A percentile compares a stretch with the other conserved stretches of the same genome.
Conservation (phyloP, 2,329 filamentous ascomycete genomes). For the Lasiodiplodia gonubiensis region DNA sequence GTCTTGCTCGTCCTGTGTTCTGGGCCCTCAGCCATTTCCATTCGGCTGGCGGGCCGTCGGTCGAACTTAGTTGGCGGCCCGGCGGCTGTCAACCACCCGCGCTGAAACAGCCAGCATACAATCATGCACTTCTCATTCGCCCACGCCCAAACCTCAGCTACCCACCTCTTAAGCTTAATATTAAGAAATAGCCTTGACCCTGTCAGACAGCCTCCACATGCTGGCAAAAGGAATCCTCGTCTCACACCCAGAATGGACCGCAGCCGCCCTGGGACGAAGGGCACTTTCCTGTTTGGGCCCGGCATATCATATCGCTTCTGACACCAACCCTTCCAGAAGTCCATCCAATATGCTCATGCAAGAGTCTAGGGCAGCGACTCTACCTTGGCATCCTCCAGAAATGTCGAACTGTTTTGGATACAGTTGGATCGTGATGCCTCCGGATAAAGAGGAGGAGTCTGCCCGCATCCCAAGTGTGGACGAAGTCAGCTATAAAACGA, state of each 20-base stretch:
- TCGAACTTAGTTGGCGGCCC: constrained; percentile 12
- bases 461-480: background rate
- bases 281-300: background rate
- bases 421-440: background rate
- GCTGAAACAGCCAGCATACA: constrained; percentile 1
- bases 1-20: background rate
- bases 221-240: background rate
- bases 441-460: constrained; percentile 7
- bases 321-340: background rate
- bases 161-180: constrained; percentile 22
- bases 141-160: background rate
- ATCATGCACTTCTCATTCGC: constrained; percentile 1
- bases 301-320: background rate
- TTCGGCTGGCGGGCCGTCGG: constrained; percentile 21
- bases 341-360: background rate
- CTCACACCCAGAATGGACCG: background rate
- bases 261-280: background rate
- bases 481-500: background rate
- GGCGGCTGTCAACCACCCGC: constrained; percentile 9
- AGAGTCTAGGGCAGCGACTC: background rate
- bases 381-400: background rate
- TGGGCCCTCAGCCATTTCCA: background rate
- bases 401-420: background rate
- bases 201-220: background rate
- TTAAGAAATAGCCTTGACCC: background rate